Conservation (phyloP, 306 rosid species). For the Neltuma alba region DNA sequence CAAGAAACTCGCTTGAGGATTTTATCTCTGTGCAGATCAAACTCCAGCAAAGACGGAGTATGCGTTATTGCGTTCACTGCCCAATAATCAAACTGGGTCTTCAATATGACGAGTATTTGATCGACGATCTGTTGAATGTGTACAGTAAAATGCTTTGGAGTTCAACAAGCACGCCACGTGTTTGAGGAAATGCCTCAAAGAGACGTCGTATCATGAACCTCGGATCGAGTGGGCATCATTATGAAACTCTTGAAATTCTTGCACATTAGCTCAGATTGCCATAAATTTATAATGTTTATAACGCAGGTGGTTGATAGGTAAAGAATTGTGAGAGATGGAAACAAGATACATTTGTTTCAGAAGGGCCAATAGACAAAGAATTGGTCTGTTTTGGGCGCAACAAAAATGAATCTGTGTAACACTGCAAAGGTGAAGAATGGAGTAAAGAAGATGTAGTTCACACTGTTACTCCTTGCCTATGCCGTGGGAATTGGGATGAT, state of each 20-base stretch:
- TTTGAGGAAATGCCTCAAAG: conserved; percentile 74
- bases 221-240: conserved; percentile 43
- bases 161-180: conserved; percentile 50
- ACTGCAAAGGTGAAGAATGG: too few relatives aligned
- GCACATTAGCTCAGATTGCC: conserved; percentile 60
- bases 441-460: too few relatives aligned
- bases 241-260: conserved; percentile 57
- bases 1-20: conserved; percentile 53
- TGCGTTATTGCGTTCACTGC: conserved; percentile 65
- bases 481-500: too few relatives aligned
- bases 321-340: conserved; percentile 60
- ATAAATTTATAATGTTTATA: conserved; percentile 51
- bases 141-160: conserved; percentile 63
- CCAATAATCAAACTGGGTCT: conserved; percentile 65
- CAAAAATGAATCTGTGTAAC: too few relatives aligned
- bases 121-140: conserved; percentile 60
- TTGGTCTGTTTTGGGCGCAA: too few relatives aligned
- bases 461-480: too few relatives aligned
- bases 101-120: conserved; percentile 53
- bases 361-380: conserved; percentile 52
- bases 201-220: conserved; percentile 75
- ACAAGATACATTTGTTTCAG: conserved; percentile 56
- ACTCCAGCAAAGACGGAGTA: conserved; percentile 50
- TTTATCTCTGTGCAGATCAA: conserved; percentile 60
- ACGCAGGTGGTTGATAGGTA: conserved; percentile 49